Base-by-base conservation (phyloP, 345 rosid species). In the Physaria fendleri region DNA sequence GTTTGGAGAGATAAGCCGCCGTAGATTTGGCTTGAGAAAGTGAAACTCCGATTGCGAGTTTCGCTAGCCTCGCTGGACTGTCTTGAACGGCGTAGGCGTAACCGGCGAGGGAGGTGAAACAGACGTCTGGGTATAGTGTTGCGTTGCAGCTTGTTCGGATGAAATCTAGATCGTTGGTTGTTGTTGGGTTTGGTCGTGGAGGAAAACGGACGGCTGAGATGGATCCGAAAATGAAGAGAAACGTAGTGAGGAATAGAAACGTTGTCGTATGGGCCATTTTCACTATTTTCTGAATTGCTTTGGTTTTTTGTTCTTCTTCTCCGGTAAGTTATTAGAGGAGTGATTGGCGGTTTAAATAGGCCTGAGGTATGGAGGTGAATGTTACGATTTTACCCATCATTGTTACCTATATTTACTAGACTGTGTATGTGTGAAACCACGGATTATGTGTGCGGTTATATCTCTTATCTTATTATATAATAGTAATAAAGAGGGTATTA, bases 101-200 rank as follows among this genome's bases (percentile, higher is more conserved):
- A 66, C 78, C 77, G 28, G 72, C 68, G 48, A 92, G 87, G 6
- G 95, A 78, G 28, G 74, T 33, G 77, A 69, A 88, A 79, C 98
- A 92, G 53, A 92, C 34, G 49, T 82, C 87, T 1, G 92, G 95
- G 74, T 92, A 86, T 4, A 76, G 66, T 4, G 98, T 92, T 3
- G 80, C 69, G 76, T 68, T 72, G 84, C 98, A 91, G 77, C 82
- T 83, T 11, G 79, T 50, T 5, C 82, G 84, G 80, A 91, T 81
- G 84, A 81, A 92, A 12, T 75, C 82, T 1, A 78, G 54, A 77
- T 25, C 66, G 77, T 65, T 74, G 49, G 80, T 20, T 38, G 43
- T 47, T 20, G 52, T 39, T 15, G 64, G 13, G 65, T 58, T 41
- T 46, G 55, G 5, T 39, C 34, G 42, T 30, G 41, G 32, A 43